These are phyloP conservation scores for Termitomyces titanicus DNA, from an alignment of 768 basidiomycete species.

Conservation along the genomic window DNA sequence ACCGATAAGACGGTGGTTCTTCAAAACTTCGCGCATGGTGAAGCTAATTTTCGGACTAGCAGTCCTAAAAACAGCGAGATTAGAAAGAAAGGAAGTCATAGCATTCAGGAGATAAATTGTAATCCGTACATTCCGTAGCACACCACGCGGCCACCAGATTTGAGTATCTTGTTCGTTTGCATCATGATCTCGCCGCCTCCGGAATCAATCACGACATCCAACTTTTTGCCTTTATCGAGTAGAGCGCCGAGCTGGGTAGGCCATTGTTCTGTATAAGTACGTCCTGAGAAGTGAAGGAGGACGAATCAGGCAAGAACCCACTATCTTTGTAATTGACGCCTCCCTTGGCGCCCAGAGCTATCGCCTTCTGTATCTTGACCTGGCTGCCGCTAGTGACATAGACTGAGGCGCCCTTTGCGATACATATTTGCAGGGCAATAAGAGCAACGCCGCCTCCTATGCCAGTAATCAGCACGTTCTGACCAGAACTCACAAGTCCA, in stretches of 20 bases:
- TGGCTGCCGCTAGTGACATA: conserved; percentile 74
- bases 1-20: conserved; percentile 75
- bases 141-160: conserved; percentile 53
- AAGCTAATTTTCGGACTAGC: conserved; percentile 54
- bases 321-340: conserved; percentile 72
- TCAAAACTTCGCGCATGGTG: conserved; percentile 77
- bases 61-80: conserved; percentile 42
- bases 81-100: too few species aligned
- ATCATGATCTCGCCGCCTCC: conserved; percentile 64
- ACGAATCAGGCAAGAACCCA: conserved; percentile 24
- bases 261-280: conserved; percentile 42
- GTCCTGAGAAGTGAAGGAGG: background rate
- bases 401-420: conserved; percentile 75
- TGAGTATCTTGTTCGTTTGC: conserved; percentile 46
- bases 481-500: conserved; percentile 55
- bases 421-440: conserved; percentile 66
- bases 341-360: conserved; percentile 68
- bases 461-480: conserved; percentile 78
- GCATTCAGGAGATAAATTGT: background rate
- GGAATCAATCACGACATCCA: conserved; percentile 69
- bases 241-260: conserved; percentile 40
- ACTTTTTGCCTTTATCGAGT: conserved; percentile 31
- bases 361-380: conserved; percentile 67
- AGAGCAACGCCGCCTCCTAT: conserved; percentile 86
- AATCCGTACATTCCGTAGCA: conserved; percentile 64